Evolutionary conservation across 768 basidiomycete genomes (phyloP).

Genomic region (Coprinopsis cinerea): DNA sequence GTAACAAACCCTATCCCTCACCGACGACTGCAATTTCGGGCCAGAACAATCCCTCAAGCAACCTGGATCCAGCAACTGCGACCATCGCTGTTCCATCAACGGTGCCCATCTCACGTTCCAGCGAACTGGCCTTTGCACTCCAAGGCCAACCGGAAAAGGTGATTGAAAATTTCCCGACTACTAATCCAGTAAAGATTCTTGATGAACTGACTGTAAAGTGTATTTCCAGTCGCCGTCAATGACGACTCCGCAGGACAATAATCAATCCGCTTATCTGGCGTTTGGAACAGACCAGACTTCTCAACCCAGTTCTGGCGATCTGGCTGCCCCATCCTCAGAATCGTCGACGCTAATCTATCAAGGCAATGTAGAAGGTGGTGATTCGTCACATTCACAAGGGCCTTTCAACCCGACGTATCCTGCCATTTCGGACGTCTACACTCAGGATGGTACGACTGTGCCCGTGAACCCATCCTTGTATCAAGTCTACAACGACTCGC

Average conservation of each 20-base stretch:
- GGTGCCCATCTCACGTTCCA: conserved; percentile 28
- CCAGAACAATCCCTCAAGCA: conserved; percentile 20
- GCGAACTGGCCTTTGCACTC: conserved; percentile 31
- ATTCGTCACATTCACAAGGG: background rate
- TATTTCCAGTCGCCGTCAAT: background rate
- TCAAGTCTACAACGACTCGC: background rate
- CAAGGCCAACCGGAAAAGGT: conserved; percentile 25
- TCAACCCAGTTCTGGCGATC: background rate
- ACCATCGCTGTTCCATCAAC: conserved; percentile 8
- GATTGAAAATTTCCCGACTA: background rate
- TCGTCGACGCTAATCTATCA: background rate
- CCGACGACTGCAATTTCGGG: conserved; percentile 39
- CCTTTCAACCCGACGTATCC: background rate
- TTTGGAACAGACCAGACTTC: background rate
- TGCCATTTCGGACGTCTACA: background rate
- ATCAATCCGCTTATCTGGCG: conserved; percentile 2
- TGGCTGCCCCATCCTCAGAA: background rate
- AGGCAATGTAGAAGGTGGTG: background rate
- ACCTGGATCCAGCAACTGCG: conserved; percentile 15
- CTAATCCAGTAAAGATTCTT: background rate
- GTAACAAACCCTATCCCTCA: conserved; percentile 21
- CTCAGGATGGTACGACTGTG: background rate
- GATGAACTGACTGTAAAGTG: background rate
- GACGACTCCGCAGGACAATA: conserved; percentile 2
- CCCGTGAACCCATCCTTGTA: background rate